Percentiles rank a stretch among this genome's conserved stretches.
Evolutionary conservation across 345 rosid genomes (phyloP).

Genomic region (Ailanthus altissimus): DNA sequence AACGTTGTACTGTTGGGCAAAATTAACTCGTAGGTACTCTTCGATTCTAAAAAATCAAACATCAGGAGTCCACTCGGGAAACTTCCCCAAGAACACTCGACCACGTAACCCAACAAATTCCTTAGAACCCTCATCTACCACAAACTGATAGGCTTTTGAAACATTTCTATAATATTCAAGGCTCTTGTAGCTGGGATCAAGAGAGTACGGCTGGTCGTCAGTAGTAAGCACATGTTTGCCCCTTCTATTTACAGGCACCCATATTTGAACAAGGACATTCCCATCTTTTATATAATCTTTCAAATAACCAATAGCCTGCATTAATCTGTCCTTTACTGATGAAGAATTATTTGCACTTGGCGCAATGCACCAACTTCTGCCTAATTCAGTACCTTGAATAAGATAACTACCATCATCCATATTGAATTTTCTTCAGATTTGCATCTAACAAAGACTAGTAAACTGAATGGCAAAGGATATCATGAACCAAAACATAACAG

Average conservation of each 20-base stretch:
- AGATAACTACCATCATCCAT: constrained; percentile 58
- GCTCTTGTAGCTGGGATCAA: constrained; percentile 51
- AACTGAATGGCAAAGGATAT: constrained; percentile 29
- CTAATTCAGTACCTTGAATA: constrained; percentile 45
- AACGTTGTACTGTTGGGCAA: constrained; percentile 64
- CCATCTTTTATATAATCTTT: constrained; percentile 52
- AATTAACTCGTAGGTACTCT: constrained; percentile 70
- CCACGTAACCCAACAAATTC: constrained; percentile 76
- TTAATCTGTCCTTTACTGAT: constrained; percentile 58
- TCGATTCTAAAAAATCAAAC: constrained; percentile 70
- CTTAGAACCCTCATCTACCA: constrained; percentile 65
- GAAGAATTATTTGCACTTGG: constrained; percentile 46
- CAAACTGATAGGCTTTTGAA: constrained; percentile 65
- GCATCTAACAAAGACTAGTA: constrained; percentile 31
- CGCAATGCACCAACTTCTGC: constrained; percentile 68
- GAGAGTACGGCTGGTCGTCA: constrained; percentile 64
- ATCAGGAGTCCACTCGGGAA: constrained; percentile 98
- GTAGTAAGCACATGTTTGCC: constrained; percentile 77
- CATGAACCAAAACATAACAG: constrained; percentile 57
- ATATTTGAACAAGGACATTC: constrained; percentile 74
- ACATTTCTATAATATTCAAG: constrained; percentile 68
- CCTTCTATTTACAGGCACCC: constrained; percentile 76
- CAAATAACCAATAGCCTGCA: constrained; percentile 52
- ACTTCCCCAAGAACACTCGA: constrained; percentile 70
- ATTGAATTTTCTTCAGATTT: constrained; percentile 33